phyloP scores from a whole-genome alignment of 148 eudicot species.

The Chenopodium quinoa region DNA sequence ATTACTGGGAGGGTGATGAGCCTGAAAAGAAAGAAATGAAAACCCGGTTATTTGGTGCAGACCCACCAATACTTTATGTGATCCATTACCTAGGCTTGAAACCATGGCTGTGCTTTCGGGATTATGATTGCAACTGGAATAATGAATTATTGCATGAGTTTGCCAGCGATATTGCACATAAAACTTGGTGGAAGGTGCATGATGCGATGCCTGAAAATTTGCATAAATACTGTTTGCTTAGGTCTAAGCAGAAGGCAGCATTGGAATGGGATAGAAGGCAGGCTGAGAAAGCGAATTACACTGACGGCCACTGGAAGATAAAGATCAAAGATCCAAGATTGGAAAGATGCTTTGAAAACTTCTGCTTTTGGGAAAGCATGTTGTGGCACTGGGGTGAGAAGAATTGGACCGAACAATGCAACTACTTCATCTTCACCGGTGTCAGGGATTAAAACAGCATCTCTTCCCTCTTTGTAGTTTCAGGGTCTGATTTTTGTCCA shows the following conservation, averaged over 20 bases:
- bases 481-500: neutral
- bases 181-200: constrained; percentile 89
- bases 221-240: constrained; percentile 69
- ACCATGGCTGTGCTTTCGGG: constrained; percentile 91
- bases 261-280: constrained; percentile 81
- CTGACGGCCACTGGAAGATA: constrained; percentile 76
- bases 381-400: constrained; percentile 97
- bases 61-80: constrained; percentile 79
- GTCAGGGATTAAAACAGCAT: constrained; percentile 28
- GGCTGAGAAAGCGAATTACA: constrained; percentile 74
- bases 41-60: constrained; percentile 64
- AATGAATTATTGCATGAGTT: constrained; percentile 66
- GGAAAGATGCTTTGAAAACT: constrained; percentile 65
- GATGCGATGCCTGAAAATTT: constrained; percentile 83
- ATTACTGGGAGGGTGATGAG: constrained; percentile 82
- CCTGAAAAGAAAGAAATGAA: constrained; percentile 68
- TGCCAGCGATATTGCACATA: constrained; percentile 84
- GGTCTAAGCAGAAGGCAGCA: constrained; percentile 81
- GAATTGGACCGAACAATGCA: constrained; percentile 84
- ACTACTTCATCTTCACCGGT: constrained; percentile 39
- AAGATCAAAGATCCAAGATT: constrained; percentile 63
- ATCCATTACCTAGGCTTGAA: constrained; percentile 82
- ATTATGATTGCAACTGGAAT: constrained; percentile 96
- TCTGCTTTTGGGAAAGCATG: constrained; percentile 97
- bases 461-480: constrained; percentile 44